Evolutionary conservation across 768 basidiomycete species (phyloP), one percentile per base, ranked within the genome.

Genomic region (Gautieria morchelliformis): DNA sequence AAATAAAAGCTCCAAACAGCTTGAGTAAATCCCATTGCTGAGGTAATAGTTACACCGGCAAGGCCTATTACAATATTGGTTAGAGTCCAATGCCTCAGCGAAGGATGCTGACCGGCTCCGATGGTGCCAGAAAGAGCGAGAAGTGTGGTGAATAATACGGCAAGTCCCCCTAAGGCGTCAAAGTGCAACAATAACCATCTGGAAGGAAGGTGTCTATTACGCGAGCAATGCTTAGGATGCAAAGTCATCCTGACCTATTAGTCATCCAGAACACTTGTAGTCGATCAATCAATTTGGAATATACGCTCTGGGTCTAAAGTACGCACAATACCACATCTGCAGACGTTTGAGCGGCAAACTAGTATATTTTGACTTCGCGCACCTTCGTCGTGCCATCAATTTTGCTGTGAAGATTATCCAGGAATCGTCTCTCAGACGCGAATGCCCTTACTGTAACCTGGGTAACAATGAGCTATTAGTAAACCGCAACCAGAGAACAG

Each of bases 381-480:
- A 85, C 87, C 80, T 85, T 81, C 11, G 81, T 91, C n/a, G 86
- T 91, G 51, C 76, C 70, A 60, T 92, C 87, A 32, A 93, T 78
- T 66, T 89, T 90, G 1, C 62, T 62, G 65, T 89, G 88, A 4
- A 94, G 71, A 58, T 78, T 78, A 54, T 87, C 78, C 62, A 93
- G 72, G 76, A 97, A 95, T 5, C 80, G 73, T 41, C 72, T 72
- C 66, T 95, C 92, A 0, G 83, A 86, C 0, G 87, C 85, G 71
- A 95, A 97, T 0, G 93, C 93, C 57, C 93, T 80, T 42, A 95
- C 88, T 5, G 92, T 93, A n/a, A 93, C 74, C 74, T 56, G 27
- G 9, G 19, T 14, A 19, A 35, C 35, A 19, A 44, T 30, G 68
- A 49, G n/a, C 58, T 59, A 56, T 70, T 70, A 1, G 66, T 65